Percentiles rank a stretch among this genome's conserved stretches.
Evolutionary conservation across 352 stramenopile genomes (phyloP).

Genomic region (Pythium volutum): DNA sequence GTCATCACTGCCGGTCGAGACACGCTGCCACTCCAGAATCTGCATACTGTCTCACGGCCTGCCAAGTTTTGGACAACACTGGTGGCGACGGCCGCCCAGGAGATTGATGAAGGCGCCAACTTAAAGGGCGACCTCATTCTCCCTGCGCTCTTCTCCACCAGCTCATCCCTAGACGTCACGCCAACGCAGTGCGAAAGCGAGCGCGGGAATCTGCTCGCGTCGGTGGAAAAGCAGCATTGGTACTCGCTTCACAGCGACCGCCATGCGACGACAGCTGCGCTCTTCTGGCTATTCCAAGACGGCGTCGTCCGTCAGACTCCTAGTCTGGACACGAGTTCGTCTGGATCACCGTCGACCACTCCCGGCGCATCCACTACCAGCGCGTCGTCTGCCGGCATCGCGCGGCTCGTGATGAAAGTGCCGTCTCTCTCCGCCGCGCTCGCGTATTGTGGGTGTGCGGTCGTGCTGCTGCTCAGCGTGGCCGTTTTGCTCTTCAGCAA

Average conservation of each 20-base stretch:
- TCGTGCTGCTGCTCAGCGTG: constrained; percentile 23
- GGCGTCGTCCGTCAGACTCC: constrained; percentile 11
- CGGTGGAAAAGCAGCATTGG: constrained; percentile 23
- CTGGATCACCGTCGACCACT: neutral
- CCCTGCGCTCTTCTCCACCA: constrained; percentile 3
- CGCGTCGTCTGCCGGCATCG: neutral
- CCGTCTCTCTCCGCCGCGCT: constrained; percentile 16
- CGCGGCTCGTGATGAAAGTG: constrained; percentile 14
- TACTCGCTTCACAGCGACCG: constrained; percentile 7
- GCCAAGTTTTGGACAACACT: constrained; percentile 6
- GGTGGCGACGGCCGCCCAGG: neutral
- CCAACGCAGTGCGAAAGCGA: constrained; percentile 16
- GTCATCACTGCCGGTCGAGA: neutral
- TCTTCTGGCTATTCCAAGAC: constrained; percentile 28
- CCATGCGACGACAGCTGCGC: constrained; percentile 1
- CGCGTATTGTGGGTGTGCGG: constrained; percentile 19
- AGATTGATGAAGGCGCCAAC: constrained; percentile 17
- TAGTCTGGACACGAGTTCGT: neutral
- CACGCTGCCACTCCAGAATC: constrained; percentile 2
- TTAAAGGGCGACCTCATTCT: constrained; percentile 23
- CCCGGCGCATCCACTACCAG: neutral
- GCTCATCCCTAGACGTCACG: neutral
- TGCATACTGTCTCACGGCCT: neutral
- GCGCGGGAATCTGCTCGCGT: constrained; percentile 19
- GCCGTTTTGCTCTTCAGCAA: constrained; percentile 26